Conservation (phyloP, 2,329 filamentous ascomycete genomes). For the Phialophora chinensis region DNA sequence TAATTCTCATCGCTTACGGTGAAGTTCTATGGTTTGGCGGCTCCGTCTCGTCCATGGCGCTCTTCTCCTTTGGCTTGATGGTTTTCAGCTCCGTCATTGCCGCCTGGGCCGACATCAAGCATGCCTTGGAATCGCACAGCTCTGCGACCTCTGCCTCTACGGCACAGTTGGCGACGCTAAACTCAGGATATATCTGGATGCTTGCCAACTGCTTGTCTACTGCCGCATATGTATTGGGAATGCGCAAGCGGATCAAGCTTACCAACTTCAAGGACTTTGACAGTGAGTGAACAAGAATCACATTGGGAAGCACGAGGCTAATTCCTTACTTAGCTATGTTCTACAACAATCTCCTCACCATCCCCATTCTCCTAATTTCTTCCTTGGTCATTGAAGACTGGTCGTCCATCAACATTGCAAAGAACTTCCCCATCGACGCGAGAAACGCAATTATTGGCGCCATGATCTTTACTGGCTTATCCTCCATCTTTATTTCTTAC, state of each 20-base stretch:
- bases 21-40: slow-evolving; percentile 99
- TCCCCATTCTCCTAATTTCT: slow-evolving; percentile 83
- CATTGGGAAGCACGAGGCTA: slow-evolving; percentile 39
- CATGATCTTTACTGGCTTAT: slow-evolving; percentile 93
- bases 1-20: slow-evolving; percentile 97
- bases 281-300: slow-evolving; percentile 68
- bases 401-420: slow-evolving; percentile 79
- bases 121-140: slow-evolving; percentile 71
- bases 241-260: slow-evolving; percentile 98
- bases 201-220: slow-evolving; percentile 94
- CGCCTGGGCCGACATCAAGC: slow-evolving; percentile 95
- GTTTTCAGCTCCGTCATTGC: slow-evolving; percentile 92
- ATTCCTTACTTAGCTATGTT: slow-evolving; percentile 79
- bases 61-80: slow-evolving; percentile 96
- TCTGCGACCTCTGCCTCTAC: slow-evolving; percentile 65
- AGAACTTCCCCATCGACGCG: slow-evolving; percentile 84
- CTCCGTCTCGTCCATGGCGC: slow-evolving; percentile 81
- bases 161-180: slow-evolving; percentile 82
- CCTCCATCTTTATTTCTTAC: slow-evolving; percentile 98
- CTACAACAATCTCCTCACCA: slow-evolving; percentile 98
- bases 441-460: slow-evolving; percentile 81
- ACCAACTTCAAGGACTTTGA: slow-evolving; percentile 99
- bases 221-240: slow-evolving; percentile 84
- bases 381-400: slow-evolving; percentile 90
- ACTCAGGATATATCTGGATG: slow-evolving; percentile 98